Conservation (phyloP, 2,329 filamentous ascomycete genomes). For the Tolypocladium ophioglossoides region DNA sequence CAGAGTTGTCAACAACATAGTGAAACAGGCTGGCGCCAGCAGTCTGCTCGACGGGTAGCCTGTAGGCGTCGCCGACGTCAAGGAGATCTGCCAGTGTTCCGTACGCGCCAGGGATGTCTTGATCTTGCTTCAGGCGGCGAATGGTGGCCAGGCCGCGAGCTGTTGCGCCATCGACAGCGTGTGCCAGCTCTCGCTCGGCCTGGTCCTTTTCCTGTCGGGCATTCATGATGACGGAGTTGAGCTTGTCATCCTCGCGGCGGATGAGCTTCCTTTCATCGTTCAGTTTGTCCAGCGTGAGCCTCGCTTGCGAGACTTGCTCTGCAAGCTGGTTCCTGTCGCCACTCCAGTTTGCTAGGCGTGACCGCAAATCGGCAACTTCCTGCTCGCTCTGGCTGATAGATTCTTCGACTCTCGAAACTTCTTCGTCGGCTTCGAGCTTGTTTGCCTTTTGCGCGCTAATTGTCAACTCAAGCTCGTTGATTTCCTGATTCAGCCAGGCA, state of each 20-base stretch:
- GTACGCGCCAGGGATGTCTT: conserved; percentile 76
- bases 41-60: conserved; percentile 83
- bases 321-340: conserved; percentile 62
- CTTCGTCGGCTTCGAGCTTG: conserved; percentile 72
- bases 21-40: conserved; percentile 91
- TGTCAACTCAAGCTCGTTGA: conserved; percentile 67
- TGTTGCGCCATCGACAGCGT: conserved; percentile 84
- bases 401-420: conserved; percentile 60
- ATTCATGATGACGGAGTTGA: conserved; percentile 67
- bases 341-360: conserved; percentile 68
- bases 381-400: conserved; percentile 63
- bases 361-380: conserved; percentile 59
- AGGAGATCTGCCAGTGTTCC: conserved; percentile 92
- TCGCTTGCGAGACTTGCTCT: conserved; percentile 64
- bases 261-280: conserved; percentile 81
- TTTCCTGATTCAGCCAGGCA: conserved; percentile 67
- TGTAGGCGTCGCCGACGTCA: conserved; percentile 73
- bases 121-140: conserved; percentile 67
- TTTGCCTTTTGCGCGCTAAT: conserved; percentile 76
- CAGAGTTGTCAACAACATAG: conserved; percentile 87
- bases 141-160: conserved; percentile 81
- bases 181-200: conserved; percentile 66
- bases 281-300: conserved; percentile 67
- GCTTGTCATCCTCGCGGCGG: conserved; percentile 79
- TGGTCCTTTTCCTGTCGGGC: conserved; percentile 66